Conservation (phyloP, 495 filamentous ascomycete species). For the Neohortaea acidophila region DNA sequence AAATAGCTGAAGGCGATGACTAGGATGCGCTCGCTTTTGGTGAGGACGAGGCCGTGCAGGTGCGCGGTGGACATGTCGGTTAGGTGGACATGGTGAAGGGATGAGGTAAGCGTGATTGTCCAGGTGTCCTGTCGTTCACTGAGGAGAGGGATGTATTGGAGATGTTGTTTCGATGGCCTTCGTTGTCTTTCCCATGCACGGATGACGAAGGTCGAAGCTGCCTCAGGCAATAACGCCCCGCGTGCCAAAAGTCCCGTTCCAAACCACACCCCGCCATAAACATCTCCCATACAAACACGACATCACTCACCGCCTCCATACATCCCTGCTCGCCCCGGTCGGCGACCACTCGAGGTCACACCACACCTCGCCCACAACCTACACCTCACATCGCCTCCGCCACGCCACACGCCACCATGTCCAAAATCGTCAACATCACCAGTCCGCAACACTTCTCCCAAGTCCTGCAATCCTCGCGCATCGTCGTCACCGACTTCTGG, state of each 20-base stretch:
- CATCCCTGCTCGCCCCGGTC: not conserved
- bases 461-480: conserved; percentile 47
- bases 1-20: conserved; percentile 16
- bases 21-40: conserved; percentile 13
- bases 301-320: not conserved
- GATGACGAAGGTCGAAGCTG: too few species aligned
- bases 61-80: conserved; percentile 4
- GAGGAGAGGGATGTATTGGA: not conserved
- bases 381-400: not conserved
- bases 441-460: conserved; percentile 56
- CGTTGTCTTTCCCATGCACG: not conserved
- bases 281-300: not conserved
- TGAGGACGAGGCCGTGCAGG: conserved; percentile 12
- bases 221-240: too few species aligned
- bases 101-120: conserved; percentile 3
- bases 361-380: too few species aligned
- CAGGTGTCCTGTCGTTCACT: too few species aligned
- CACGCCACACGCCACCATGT: conserved; percentile 30
- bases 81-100: not conserved
- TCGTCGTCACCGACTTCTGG: conserved; percentile 81
- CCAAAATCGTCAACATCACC: conserved; percentile 51
- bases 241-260: not conserved
- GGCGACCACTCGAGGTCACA: too few species aligned
- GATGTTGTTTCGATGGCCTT: not conserved
- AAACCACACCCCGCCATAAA: not conserved